Base-by-base conservation (phyloP, 768 basidiomycete genomes). In the Trichaptum fuscoviolaceum region DNA sequence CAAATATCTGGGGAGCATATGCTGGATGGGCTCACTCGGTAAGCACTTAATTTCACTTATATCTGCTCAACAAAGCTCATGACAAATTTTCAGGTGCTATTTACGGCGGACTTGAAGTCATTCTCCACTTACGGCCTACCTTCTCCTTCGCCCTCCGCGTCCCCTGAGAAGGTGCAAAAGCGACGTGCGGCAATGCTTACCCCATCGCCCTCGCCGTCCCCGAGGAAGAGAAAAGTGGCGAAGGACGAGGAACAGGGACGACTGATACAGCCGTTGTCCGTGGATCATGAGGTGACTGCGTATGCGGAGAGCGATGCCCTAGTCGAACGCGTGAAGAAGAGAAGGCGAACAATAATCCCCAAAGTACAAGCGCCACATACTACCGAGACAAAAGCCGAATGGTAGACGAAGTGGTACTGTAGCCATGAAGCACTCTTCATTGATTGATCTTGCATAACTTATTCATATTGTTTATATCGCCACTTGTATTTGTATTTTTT, bases 1-100 rank as follows among this genome's bases (percentile, higher is more conserved):
- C 81, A 1, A 71, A 76, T 0, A 81, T 87, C 0, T 97, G 95
- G 95, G 93, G 93, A 9, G 81, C 86, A 1, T 87, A 90, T 72
- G 93, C 93, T 5, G 95, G 95, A 20, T 96, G 95, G 95, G 91
- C 91, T 0, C 95, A 96, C 73, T 87, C 89, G 0, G 93, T 93
- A 67, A 62, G 84, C 75, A 15, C 30, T 66, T n/a, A n/a, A 8
- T 35, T 17, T 58, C 7, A 35, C 30, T 7, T 24, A 3, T 30
- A 7, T 25, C 58, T 57, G 35, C 59, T 60, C 23, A 65, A 17
- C 36, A 52, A 10, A 34, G n/a, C 18, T 64, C 26, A 57, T 35
- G n/a, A 24, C 17, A 35, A n/a, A 64, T 26, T 7, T 35, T 12
- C 67, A 91, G 90, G 86, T 92, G 7, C 76, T 92, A 35, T 92